Evolutionary conservation across 2,329 filamentous ascomycete genomes (phyloP), one percentile per base, ranked within the genome.

Genomic region (Metarhizium album): DNA sequence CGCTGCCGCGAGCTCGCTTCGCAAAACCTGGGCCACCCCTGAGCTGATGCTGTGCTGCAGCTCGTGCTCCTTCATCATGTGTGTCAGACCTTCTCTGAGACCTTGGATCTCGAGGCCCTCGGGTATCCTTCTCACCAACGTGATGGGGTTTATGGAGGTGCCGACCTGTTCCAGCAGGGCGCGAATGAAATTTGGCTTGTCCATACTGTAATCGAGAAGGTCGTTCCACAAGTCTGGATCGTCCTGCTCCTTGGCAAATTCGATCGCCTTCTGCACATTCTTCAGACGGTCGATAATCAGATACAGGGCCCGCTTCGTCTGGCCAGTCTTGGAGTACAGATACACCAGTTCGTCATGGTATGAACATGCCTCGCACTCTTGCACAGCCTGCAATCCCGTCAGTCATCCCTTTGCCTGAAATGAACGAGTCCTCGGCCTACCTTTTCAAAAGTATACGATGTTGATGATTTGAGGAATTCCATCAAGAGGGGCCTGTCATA

Each of bases 271-370:
- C 47, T 84, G 86, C 47, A 97, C 90, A 63, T 98, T 88, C 52
- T 84, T 83, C 4, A 98, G 77, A n/a, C 89, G 84, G 60, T 95
- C 89, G 55, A 97, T 94, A 62, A 98, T 97, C 48, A 98, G 79
- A 60, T 86, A 90, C 2, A 98, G 73, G 0, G 94, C 94, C 13
- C 87, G 83, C 67, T 96, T 95, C 59, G 89, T 93, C 66, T 96
- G 84, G 0, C 93, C 93, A 0, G 90, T 97, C 65, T 96, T 96
- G 53, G 90, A 94, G 60, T 97, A 86, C 1, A 98, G 79, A 62
- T 93, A 93, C 14, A 98, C 91, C n/a, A 97, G 79, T 64, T 98
- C 93, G 37, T 89, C 86, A 46, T 94, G 86, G 67, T 87, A 97
- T 57, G 85, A 82, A 57, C 80, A 78, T 14, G 75, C 71, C 66